Evolutionary conservation across 2,329 filamentous ascomycete genomes (phyloP), one percentile per base, ranked within the genome.

Genomic region (Shiraia sp.): DNA sequence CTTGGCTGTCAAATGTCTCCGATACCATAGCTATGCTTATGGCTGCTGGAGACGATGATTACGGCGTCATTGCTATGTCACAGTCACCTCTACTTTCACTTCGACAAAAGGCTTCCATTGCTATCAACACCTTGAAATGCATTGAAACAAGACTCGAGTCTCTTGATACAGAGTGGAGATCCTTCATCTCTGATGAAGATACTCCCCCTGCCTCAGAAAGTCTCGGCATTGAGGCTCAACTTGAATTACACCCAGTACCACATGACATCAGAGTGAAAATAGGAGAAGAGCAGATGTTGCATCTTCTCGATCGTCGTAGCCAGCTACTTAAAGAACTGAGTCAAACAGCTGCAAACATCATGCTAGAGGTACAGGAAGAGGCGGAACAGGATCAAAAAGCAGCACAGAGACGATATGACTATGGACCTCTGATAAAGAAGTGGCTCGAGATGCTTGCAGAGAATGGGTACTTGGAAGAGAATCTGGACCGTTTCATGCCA

Each of bases 11-110:
- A 2, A 66, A 85, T 6, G 86, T 83, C 1, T 78, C 77, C 36
- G 79, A 81, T 0, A 79, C 84, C 7, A 85, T 96, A 39, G 70
- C 82, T 36, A 72, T 75, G 1, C 80, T 86, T 31, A 92, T 95
- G 79, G 69, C 76, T 46, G 80, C 81, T 48, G 82, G 81, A 24
- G 81, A 77, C 37, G 78, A 88, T 22, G 79, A 85, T n/a, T 95
- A 90, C 70, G 90, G 82, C 49, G 80, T 95, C 26, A 76, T 95
- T 34, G 85, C 88, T 16, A 72, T 96, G 2, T 86, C 86, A 49
- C 79, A 80, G 42, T 86, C 85, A 42, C 84, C 88, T 0, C 67
- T 87, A 2, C 57, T 71, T 10, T 64, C 70, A 3, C 71, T 83
- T 9, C 63, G 72, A 19, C 51, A 64, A 13, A 52, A 74, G 61